Evolutionary conservation across 176 grass and related monocot species (phyloP), one percentile per base, ranked within the genome.

Genomic region (Ensete glaucum): DNA sequence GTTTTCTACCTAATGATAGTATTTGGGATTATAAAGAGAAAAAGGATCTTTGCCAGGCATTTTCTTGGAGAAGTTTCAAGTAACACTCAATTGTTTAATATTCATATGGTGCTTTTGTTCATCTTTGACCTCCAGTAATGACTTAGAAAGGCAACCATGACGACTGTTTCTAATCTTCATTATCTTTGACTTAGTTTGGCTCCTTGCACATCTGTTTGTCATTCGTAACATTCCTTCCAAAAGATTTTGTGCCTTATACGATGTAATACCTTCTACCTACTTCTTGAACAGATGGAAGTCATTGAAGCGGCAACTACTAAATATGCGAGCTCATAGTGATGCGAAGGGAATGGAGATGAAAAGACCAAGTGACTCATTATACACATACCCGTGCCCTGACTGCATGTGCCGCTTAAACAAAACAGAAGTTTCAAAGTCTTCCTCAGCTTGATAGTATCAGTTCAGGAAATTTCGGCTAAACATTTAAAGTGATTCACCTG

Each of bases 341-440:
- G 72, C 86, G 16, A 99, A 94, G 80, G 91, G 95, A 71, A 89
- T 94, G 78, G 90, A 91, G 66, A 84, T 91, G 27, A 99, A 91
- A 89, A 91, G 95, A 80, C 72, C 88, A 67, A 94, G 84, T 79
- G 95, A 94, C 81, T 99, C 95, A 19, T 65, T 99, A 81, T 99
- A 94, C 73, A 87, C 84, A 12, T 89, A 85, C 67, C 95, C 95
- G 19, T 88, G 95, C 71, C 90, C 95, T 56, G 91, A 94, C 62
- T 99, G 95, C 82, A 91, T 99, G 88, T 99, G 91, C 81, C 80
- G 83, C 49, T 62, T 67, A 16, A 99, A 89, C 62, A 94, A 82
- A 93, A 77, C 84, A 63, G 88, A 91, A 84, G 73, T 43, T 67
- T 68, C 76, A 72, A 89, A 85, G 79, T 54, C 84, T 73, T 81